Conservation (phyloP, 306 rosid genomes). For the Begonia masoniana region DNA sequence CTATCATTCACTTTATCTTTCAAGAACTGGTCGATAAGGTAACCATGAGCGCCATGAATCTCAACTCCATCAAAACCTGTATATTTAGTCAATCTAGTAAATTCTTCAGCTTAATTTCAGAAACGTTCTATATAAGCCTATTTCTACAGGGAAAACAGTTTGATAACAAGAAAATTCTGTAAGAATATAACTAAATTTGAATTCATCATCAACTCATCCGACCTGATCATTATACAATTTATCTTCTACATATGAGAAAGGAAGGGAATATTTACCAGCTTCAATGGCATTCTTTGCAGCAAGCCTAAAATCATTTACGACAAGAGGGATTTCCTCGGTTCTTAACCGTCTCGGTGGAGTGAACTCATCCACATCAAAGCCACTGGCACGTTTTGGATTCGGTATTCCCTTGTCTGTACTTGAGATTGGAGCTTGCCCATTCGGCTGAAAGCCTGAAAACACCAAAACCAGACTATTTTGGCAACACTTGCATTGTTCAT, state of each 20-base stretch:
- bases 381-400: slow-evolving; percentile 18
- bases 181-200: too few relatives aligned
- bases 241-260: background rate
- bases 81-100: background rate
- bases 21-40: slow-evolving; percentile 24
- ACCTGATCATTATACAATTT: background rate
- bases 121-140: too few relatives aligned
- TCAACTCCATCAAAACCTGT: slow-evolving; percentile 39
- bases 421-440: slow-evolving; percentile 48
- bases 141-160: too few relatives aligned
- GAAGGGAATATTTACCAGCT: slow-evolving; percentile 37
- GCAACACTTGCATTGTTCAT: too few relatives aligned
- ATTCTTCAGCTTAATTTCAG: too few relatives aligned
- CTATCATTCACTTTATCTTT: slow-evolving; percentile 26
- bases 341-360: slow-evolving; percentile 45
- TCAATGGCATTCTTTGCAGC: slow-evolving; percentile 58
- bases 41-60: slow-evolving; percentile 31
- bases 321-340: slow-evolving; percentile 41
- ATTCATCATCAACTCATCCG: background rate
- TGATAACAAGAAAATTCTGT: too few relatives aligned
- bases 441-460: slow-evolving; percentile 30
- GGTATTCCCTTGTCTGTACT: slow-evolving; percentile 34
- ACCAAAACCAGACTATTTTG: background rate
- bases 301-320: slow-evolving; percentile 46
- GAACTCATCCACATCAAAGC: slow-evolving; percentile 18